Base-by-base conservation (phyloP, 2,329 filamentous ascomycete species). In the Microdochium nivale region DNA sequence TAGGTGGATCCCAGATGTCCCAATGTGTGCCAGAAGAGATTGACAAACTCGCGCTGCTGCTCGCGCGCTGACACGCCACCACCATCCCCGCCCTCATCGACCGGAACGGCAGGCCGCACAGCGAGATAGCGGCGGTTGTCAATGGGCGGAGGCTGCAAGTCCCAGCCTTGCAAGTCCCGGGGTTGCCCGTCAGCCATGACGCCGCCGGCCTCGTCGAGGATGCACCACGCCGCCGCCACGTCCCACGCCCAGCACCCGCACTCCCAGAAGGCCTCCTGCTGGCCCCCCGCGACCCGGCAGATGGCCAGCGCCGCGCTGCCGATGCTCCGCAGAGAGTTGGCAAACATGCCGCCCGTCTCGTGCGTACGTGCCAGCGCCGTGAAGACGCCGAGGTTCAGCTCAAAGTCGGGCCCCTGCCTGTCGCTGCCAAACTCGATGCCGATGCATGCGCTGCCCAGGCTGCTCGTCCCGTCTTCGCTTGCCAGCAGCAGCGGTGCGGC, bases 161-260 rank as follows among this genome's bases (percentile, higher is more conserved):
- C n/a, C n/a, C n/a, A n/a, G n/a, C n/a, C n/a, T 46, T 78, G 64
- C 80, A 79, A 83, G 50, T 74, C 73, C 1, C 77, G 79, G 3
- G 75, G 73, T 58, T 81, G 82, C 2, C 76, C 78, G 60, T 81
- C 80, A 13, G 78, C 79, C 53, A 84, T 70, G 23, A 75, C 70
- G 0, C 81, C 81, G 0, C 80, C 81, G 1, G 81, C 79, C 63
- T 84, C 81, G 24, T 70, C 71, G 43, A 84, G 59, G 49, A 84
- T 76, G 2, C 81, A 73, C 81, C 80, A 83, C 0, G 76, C 81
- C 3, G 81, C 81, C 59, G 79, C 83, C 10, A 84, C 80, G 69
- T 84, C 81, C 81, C 81, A 84, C 8, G 79, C 79, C 80, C 80
- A 84, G 59, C 79, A 83, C 0, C 81, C 81, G 2, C 77, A 79